These are phyloP conservation scores for Scenedesmus sp. DNA, from an alignment of 163 green algal genomes.

Conservation along the genomic window DNA sequence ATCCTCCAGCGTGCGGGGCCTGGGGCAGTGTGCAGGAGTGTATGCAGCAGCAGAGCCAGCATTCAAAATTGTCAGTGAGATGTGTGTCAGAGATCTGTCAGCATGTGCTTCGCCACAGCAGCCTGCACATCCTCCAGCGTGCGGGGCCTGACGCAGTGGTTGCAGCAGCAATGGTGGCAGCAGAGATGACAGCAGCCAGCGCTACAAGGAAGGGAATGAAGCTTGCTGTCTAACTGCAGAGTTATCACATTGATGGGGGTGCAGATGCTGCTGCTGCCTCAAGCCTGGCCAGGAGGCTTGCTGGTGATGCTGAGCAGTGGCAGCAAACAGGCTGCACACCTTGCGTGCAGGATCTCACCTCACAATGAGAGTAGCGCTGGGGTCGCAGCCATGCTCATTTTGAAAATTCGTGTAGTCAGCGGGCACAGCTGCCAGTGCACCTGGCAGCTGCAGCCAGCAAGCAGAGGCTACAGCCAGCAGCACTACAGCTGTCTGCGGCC, in stretches of 20 bases:
- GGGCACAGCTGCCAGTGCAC: constrained; percentile 20
- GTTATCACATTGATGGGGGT: no score
- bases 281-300: background rate
- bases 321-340: background rate
- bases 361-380: constrained; percentile 54
- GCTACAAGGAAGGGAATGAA: background rate
- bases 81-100: background rate
- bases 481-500: background rate
- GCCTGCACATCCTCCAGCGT: background rate
- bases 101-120: no score
- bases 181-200: background rate
- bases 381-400: constrained; percentile 67
- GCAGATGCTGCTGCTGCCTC: background rate
- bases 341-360: constrained; percentile 30
- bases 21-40: background rate
- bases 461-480: background rate
- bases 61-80: background rate
- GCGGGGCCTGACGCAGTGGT: background rate
- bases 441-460: background rate
- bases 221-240: background rate
- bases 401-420: constrained; percentile 68
- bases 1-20: background rate
- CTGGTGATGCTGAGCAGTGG: background rate
- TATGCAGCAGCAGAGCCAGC: background rate
- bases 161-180: background rate